Percentiles rank a stretch among this genome's conserved stretches.
These are phyloP conservation scores for Geotrichum ghanense DNA, from an alignment of 805 yeast genomes.

Conservation along the genomic window DNA sequence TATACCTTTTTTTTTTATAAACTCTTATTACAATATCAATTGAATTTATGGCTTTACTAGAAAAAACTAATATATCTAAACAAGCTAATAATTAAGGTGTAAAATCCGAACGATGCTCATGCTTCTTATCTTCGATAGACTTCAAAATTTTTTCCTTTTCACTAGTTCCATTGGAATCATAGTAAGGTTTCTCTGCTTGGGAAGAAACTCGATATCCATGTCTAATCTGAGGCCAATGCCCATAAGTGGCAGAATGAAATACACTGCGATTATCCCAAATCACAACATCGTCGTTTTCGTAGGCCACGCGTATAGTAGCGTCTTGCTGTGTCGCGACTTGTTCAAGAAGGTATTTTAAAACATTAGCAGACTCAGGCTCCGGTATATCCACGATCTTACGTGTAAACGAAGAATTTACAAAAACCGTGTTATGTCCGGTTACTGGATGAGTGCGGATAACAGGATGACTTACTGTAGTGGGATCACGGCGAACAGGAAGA, in stretches of 20 bases:
- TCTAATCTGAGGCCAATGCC: slow-evolving; percentile 54
- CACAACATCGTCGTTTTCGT: slow-evolving; percentile 63
- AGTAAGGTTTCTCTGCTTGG: slow-evolving; percentile 51
- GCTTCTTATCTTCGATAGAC: no score
- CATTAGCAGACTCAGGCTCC: slow-evolving; percentile 48
- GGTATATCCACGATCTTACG: slow-evolving; percentile 55
- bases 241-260: slow-evolving; percentile 55
- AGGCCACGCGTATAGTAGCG: slow-evolving; percentile 56
- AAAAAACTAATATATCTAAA: no score
- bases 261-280: slow-evolving; percentile 71
- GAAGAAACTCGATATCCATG: slow-evolving; percentile 71
- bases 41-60: no score
- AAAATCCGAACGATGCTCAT: no score
- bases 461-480: slow-evolving; percentile 44
- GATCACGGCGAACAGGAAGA: slow-evolving; percentile 33
- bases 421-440: slow-evolving; percentile 45
- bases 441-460: slow-evolving; percentile 51
- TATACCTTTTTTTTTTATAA: no score
- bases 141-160: no score
- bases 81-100: no score
- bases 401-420: slow-evolving; percentile 45
- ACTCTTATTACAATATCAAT: no score
- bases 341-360: slow-evolving; percentile 36
- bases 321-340: slow-evolving; percentile 44
- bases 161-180: no score